Evolutionary conservation across 768 basidiomycete species (phyloP).

Genomic region (Rhodotorula toruloides): DNA sequence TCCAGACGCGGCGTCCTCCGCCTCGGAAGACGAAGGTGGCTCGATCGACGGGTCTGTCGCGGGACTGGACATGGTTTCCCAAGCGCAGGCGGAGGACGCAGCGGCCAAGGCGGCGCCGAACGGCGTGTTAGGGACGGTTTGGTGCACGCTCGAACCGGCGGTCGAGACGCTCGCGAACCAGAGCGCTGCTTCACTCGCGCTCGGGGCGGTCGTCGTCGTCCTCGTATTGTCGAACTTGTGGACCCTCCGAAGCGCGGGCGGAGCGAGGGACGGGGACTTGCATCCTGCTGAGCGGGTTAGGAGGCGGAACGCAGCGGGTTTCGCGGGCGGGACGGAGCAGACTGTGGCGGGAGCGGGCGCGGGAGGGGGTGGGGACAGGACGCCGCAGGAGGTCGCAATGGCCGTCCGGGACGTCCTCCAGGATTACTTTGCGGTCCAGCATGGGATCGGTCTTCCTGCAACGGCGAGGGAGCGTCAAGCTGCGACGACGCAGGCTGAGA

Average conservation of each 20-base stretch:
- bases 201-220: slow-evolving; percentile 66
- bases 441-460: not conserved
- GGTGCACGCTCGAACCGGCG: slow-evolving; percentile 34
- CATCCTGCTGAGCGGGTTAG: slow-evolving; percentile 8
- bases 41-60: not conserved
- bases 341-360: not conserved
- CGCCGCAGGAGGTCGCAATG: slow-evolving; percentile 33
- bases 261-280: not conserved
- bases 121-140: slow-evolving; percentile 13
- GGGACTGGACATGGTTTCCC: slow-evolving; percentile 3
- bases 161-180: slow-evolving; percentile 29
- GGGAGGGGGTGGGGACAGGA: not conserved
- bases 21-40: slow-evolving; percentile 8
- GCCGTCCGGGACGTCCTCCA: slow-evolving; percentile 42
- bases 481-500: not conserved
- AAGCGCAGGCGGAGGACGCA: slow-evolving; percentile 6
- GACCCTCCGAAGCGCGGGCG: slow-evolving; percentile 52
- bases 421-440: slow-evolving; percentile 36
- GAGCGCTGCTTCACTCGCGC: slow-evolving; percentile 53
- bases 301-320: not conserved
- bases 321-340: no score
- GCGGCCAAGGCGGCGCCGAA: not conserved
- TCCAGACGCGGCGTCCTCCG: slow-evolving; percentile 6
- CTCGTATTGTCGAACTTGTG: slow-evolving; percentile 73
- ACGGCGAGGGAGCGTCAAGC: not conserved